phyloP scores from a whole-genome alignment of 2,329 filamentous ascomycete genomes.

The Diaporthe eres region DNA sequence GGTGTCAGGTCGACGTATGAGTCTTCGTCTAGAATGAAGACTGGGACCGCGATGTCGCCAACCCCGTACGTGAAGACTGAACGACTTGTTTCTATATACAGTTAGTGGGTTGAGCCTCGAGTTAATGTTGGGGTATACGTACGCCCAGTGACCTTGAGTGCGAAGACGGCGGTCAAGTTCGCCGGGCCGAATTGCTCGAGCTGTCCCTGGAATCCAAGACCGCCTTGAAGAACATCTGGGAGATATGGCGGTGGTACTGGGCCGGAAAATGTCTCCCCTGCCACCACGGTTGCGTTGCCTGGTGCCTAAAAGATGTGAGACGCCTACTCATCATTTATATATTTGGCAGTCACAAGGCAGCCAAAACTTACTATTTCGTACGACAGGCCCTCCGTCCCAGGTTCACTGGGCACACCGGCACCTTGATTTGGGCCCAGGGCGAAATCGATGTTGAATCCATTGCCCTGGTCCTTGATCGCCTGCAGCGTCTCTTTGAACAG shows the following conservation, averaged over 20 bases:
- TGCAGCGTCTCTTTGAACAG: constrained; percentile 44
- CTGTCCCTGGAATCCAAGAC: constrained; percentile 8
- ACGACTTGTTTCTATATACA: not conserved
- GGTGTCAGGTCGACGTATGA: constrained; percentile 37
- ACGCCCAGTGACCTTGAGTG: constrained; percentile 22
- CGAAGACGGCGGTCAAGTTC: constrained; percentile 25
- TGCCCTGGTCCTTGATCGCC: constrained; percentile 51
- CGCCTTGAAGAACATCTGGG: constrained; percentile 21
- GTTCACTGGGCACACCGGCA: constrained; percentile 53
- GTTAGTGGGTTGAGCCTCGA: not conserved
- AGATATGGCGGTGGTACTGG: constrained; percentile 24
- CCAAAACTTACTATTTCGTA: constrained; percentile 43
- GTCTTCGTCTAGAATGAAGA: constrained; percentile 24
- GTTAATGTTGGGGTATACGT: not conserved
- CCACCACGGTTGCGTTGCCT: constrained; percentile 19
- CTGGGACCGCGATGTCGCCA: not conserved
- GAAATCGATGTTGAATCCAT: constrained; percentile 60
- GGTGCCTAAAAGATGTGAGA: constrained; percentile 36
- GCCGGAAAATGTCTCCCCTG: constrained; percentile 26
- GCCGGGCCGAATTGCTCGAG: constrained; percentile 21
- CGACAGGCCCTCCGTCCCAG: constrained; percentile 20
- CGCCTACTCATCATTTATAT: constrained; percentile 35
- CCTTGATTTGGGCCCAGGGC: constrained; percentile 62
- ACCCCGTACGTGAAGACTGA: not conserved
- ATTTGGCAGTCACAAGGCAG: constrained; percentile 51